Base-by-base conservation (phyloP, 1,284 basidiomycete species). In the Tranzscheliella williamsii region DNA sequence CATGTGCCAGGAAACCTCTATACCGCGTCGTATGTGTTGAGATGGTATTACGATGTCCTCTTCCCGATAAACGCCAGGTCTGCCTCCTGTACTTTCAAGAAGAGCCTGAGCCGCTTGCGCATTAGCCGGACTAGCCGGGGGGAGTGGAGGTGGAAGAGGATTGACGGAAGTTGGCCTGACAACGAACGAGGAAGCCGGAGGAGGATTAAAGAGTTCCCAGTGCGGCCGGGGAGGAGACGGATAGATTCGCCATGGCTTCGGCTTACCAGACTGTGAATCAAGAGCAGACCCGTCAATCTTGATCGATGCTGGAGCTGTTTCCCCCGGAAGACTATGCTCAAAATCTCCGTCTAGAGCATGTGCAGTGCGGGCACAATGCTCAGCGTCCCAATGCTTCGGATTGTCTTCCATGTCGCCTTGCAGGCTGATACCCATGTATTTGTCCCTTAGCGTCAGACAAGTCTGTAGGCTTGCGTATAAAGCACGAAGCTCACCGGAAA, bases 311-410 rank as follows among this genome's bases (percentile, higher is more conserved):
- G 57, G 55, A 2, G 51, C 29, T 6, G 40, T 45, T 12, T 46
- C 49, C 6, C 39, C 32, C 2, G 55, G 37, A 13, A 40, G 6
- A 5, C 36, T 22, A 22, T 36, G 41, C 1, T 31, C 21, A 23
- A 40, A 8, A 20, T 35, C 22, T 4, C 50, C 45, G 21, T 42
- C 52, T 5, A 20, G 23, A 20, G 33, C 33, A 17, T 46, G 31
- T 24, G 46, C 60, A 17, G 58, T 32, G 35, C 61, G 51, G 13
- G 60, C 65, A 31, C 72, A 75, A 38, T 70, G 60, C 36, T 77
- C 73, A 9, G 75, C 75, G 37, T 77, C 75, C 75, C 75, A 77
- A 29, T 77, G 76, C 55, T 76, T 77, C 1, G 75, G 75, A 38
- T 77, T 76, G 48, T 75, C 75, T 32, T 73, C 67, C 38, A 68